These are phyloP conservation scores for Kwoniella bestiolae DNA, from an alignment of 768 basidiomycete genomes.

Conservation along the genomic window DNA sequence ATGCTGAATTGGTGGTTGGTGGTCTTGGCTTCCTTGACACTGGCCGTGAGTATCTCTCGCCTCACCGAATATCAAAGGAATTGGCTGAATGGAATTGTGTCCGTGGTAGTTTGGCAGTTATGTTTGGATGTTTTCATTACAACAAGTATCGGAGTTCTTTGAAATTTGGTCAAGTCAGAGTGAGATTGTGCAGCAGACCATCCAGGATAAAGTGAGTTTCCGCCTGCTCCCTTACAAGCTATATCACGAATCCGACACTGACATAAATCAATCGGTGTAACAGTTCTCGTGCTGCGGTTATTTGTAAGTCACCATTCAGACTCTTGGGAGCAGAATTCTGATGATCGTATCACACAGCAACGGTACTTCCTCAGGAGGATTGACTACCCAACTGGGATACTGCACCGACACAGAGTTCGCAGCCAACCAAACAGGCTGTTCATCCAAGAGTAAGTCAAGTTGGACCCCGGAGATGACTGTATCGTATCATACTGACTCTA, in stretches of 20 bases:
- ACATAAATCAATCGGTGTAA: not conserved
- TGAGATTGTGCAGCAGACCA: constrained; percentile 61
- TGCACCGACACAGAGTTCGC: constrained; percentile 74
- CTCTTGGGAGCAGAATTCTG: not conserved
- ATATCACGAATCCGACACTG: too few species aligned
- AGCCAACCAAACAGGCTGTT: constrained; percentile 49
- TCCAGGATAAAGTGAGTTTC: constrained; percentile 80
- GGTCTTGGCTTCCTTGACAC: constrained; percentile 5
- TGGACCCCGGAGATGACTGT: too few species aligned
- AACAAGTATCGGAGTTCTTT: constrained; percentile 72
- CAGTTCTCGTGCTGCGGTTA: constrained; percentile 87
- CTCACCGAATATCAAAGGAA: not conserved
- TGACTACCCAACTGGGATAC: constrained; percentile 62
- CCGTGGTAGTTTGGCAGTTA: constrained; percentile 64
- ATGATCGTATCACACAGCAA: constrained; percentile 45
- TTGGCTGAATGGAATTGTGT: not conserved
- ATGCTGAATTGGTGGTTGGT: constrained; percentile 8
- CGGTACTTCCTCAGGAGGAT: constrained; percentile 64
- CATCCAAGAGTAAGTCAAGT: constrained; percentile 29
- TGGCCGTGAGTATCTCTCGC: constrained; percentile 6
- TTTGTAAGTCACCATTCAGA: constrained; percentile 36
- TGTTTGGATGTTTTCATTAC: constrained; percentile 81
- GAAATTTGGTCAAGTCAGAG: constrained; percentile 61
- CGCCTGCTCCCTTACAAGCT: too few species aligned
- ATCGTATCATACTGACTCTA: not conserved